phyloP scores from a whole-genome alignment of 176 grass and related monocot species.

The Neostapfia colusana region DNA sequence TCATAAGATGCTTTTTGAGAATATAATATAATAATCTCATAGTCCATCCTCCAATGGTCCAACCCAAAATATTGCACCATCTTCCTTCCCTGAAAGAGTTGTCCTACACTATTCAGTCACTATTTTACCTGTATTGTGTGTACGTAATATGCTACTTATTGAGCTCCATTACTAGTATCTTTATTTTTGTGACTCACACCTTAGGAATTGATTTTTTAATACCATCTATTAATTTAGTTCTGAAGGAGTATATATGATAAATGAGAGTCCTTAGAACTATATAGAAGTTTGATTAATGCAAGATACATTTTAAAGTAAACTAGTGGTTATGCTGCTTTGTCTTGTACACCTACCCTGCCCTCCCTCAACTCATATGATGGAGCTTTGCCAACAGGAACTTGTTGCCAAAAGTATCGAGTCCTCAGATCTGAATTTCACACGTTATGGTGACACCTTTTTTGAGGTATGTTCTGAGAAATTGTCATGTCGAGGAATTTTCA shows the following conservation, averaged over 20 bases:
- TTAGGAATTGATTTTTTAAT: no score
- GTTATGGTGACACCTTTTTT: slow-evolving; percentile 97
- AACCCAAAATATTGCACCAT: background rate
- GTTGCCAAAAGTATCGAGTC: slow-evolving; percentile 91
- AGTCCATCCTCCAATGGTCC: background rate
- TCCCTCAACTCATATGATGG: slow-evolving; percentile 7
- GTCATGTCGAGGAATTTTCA: background rate
- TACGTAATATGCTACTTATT: background rate
- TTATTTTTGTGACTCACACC: background rate
- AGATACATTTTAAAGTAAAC: slow-evolving; percentile 19
- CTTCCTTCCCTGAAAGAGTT: background rate
- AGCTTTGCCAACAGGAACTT: slow-evolving; percentile 67
- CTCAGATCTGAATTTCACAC: slow-evolving; percentile 95
- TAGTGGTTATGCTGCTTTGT: background rate
- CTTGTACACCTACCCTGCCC: background rate
- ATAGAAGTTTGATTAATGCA: background rate
- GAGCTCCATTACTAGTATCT: background rate
- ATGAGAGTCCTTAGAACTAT: background rate
- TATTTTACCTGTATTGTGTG: background rate
- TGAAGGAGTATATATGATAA: background rate
- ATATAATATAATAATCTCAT: background rate
- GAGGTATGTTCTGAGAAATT: slow-evolving; percentile 51
- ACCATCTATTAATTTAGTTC: background rate
- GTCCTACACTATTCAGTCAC: background rate
- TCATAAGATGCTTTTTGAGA: background rate